Evolutionary conservation across 768 basidiomycete genomes (phyloP).

Genomic region (Kwoniella dendrophila): DNA sequence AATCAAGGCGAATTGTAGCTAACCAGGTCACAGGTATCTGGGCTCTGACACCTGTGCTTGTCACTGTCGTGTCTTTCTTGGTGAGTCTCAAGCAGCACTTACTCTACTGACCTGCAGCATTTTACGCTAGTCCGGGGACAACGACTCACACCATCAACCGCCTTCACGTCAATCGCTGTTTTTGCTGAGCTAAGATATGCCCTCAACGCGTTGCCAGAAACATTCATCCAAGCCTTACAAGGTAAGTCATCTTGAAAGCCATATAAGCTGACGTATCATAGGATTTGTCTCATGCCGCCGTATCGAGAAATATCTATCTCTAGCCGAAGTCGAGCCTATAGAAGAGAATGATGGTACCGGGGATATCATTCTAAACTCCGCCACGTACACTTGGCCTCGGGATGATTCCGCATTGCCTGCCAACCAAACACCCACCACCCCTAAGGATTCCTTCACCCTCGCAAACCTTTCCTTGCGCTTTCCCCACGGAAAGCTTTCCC

Average conservation of each 20-base stretch:
- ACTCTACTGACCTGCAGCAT: conserved; percentile 54
- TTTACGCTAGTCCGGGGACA: conserved; percentile 73
- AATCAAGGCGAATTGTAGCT: not conserved
- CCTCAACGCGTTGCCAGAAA: conserved; percentile 83
- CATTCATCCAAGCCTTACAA: conserved; percentile 86
- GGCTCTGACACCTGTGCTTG: conserved; percentile 62
- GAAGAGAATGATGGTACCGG: conserved; percentile 60
- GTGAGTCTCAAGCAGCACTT: conserved; percentile 24
- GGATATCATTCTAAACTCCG: conserved; percentile 74
- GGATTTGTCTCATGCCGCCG: conserved; percentile 81
- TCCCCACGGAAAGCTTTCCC: conserved; percentile 73
- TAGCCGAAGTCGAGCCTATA: conserved; percentile 70
- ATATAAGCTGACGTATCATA: conserved; percentile 53
- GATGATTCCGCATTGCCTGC: conserved; percentile 63
- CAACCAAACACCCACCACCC: conserved; percentile 64
- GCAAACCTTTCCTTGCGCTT: conserved; percentile 77
- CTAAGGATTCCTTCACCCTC: conserved; percentile 75
- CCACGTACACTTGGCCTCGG: conserved; percentile 87
- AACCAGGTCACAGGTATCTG: conserved; percentile 57
- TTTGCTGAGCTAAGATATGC: conserved; percentile 85
- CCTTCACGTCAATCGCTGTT: conserved; percentile 72
- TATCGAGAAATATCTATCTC: conserved; percentile 83
- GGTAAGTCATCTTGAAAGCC: conserved; percentile 53
- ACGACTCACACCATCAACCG: conserved; percentile 75
- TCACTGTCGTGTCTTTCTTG: conserved; percentile 63